Base-by-base conservation (phyloP, 495 filamentous ascomycete species). In the Tuber brumale region DNA sequence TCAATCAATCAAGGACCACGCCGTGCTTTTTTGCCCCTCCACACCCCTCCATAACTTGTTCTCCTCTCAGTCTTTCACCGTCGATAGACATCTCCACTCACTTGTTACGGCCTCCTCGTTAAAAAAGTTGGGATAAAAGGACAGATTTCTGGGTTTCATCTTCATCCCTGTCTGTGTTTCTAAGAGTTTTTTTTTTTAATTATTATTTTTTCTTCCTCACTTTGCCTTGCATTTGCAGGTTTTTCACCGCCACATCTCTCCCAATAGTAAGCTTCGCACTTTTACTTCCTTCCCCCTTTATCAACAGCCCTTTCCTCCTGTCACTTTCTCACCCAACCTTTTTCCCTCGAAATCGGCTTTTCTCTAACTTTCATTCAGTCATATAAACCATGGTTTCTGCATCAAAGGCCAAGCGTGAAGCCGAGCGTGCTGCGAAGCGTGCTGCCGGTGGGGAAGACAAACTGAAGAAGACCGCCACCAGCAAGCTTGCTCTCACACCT, bases 341-440 rank as follows among this genome's bases (percentile, higher is more conserved):
- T 35, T 35, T 35, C 18, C 57, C 14, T 35, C 31, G 57, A 66
- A 66, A 35, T 66, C 57, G 3, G 57, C 3, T 66, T 35, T 66
- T 66, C 57, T 8, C 27, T 66, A 18, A 35, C 21, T 18, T 51
- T 51, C 57, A 35, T 35, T 31, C 27, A 35, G 57, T 66, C 51
- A 61, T 66, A 31, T 66, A 66, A 66, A 88, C 78, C 72, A 94
- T 93, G 91, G 92, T 97, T 80, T 98, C 96, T 77, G 91, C 95
- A 82, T 97, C 95, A 80, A 99, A 99, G 87, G 96, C 96, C 82
- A 97, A 96, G 86, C 92, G 95, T 85, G 88, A 97, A 84, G 95
- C 96, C 78, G 97, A 97, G 90, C 94, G 94, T 85, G 94, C 90
- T 81, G 93, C 91, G 80, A 92, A 98, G 91, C 93, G 93, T 86